phyloP scores from a whole-genome alignment of 352 stramenopile species.

The Blastocystis sp. region DNA sequence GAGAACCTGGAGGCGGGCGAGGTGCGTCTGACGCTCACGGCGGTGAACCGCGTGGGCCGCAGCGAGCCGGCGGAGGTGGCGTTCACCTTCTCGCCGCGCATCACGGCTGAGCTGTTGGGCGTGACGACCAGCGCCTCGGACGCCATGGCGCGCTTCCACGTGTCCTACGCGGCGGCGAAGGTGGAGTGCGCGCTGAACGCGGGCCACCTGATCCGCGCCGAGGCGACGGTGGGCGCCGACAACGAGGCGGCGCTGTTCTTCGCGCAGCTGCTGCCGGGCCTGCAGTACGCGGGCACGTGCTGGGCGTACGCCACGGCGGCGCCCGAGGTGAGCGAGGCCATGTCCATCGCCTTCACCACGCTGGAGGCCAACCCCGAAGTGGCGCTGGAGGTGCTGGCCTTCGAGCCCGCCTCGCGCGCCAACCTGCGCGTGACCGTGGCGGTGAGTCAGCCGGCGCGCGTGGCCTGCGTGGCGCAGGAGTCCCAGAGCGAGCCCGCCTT shows the following conservation, averaged over 20 bases:
- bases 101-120: neutral
- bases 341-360: conserved; percentile 32
- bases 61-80: conserved; percentile 2
- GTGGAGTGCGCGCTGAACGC: conserved; percentile 58
- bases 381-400: neutral
- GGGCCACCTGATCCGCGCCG: neutral
- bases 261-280: conserved; percentile 7
- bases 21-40: neutral
- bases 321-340: neutral
- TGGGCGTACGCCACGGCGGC: conserved; percentile 21
- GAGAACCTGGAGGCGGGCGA: neutral
- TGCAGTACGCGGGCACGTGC: conserved; percentile 41
- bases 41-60: conserved; percentile 2
- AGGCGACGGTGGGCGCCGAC: neutral
- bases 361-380: neutral
- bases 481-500: neutral
- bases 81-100: neutral
- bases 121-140: conserved; percentile 15
- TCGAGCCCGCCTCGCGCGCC: neutral
- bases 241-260: conserved; percentile 8
- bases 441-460: neutral
- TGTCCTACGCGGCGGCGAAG: neutral
- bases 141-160: conserved; percentile 8
- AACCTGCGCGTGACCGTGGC: neutral
- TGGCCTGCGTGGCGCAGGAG: neutral